These are phyloP conservation scores for Xylaria sp. DNA, from an alignment of 495 filamentous ascomycete genomes.

Conservation along the genomic window DNA sequence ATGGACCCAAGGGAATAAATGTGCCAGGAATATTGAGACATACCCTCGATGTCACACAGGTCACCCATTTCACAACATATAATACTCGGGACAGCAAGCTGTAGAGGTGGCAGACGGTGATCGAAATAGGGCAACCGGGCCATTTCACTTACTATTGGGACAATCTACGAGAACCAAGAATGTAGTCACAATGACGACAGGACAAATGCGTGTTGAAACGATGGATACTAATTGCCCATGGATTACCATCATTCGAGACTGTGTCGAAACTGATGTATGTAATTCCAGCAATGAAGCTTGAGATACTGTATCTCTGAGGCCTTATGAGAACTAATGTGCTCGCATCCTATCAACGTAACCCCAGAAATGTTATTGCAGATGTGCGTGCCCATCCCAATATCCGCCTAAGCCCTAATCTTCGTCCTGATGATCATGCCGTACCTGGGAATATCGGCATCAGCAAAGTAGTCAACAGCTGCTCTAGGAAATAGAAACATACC, in stretches of 20 bases:
- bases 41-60: not conserved
- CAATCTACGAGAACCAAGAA: not conserved
- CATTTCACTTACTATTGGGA: not conserved
- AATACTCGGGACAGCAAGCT: not conserved
- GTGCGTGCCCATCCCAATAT: not conserved
- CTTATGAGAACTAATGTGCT: not conserved
- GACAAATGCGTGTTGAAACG: not conserved
- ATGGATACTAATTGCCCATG: not conserved
- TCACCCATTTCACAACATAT: not conserved
- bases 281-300: not conserved
- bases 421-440: not conserved
- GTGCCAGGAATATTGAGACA: not conserved
- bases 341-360: not conserved
- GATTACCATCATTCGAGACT: not conserved
- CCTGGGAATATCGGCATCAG: not conserved
- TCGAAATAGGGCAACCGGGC: not conserved
- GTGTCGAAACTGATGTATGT: not conserved
- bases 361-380: not conserved
- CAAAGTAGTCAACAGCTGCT: not conserved
- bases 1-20: not conserved
- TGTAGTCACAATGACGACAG: not conserved
- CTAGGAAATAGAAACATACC: constrained; percentile 29
- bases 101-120: not conserved
- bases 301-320: not conserved
- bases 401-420: not conserved